Conservation (phyloP, 352 stramenopile species). For the Phytopythium chamaehyphon region DNA sequence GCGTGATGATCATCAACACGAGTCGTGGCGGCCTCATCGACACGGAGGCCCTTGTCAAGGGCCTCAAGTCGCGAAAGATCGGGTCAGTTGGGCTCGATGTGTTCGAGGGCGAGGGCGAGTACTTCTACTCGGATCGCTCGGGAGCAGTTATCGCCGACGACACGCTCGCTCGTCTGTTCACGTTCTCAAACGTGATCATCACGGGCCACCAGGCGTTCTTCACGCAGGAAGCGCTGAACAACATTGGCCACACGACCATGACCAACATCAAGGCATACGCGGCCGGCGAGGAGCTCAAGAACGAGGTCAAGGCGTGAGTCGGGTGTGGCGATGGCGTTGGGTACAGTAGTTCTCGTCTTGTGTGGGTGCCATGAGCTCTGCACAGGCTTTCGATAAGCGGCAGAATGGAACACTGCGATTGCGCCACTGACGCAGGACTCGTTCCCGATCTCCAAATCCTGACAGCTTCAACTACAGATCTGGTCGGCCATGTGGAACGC, state of each 20-base stretch:
- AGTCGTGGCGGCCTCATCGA: conserved; percentile 85
- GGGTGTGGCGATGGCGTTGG: not conserved
- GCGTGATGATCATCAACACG: conserved; percentile 90
- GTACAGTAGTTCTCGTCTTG: not conserved
- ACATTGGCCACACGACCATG: conserved; percentile 72
- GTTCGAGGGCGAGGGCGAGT: conserved; percentile 77
- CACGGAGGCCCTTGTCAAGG: conserved; percentile 73
- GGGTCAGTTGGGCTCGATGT: conserved; percentile 82
- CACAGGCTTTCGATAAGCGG: not conserved
- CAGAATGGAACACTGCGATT: no score
- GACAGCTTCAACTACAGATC: no score
- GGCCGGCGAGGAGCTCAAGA: conserved; percentile 37
- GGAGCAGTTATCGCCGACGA: conserved; percentile 65
- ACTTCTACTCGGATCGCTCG: conserved; percentile 78
- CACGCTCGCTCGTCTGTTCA: conserved; percentile 67
- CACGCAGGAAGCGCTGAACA: conserved; percentile 68
- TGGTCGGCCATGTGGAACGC: no score
- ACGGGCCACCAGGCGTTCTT: conserved; percentile 82
- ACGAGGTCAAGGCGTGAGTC: conserved; percentile 46
- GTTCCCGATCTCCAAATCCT: no score
- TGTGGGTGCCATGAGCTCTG: conserved; percentile 6
- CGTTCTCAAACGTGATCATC: conserved; percentile 80
- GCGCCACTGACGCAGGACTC: no score
- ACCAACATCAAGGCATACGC: conserved; percentile 63
- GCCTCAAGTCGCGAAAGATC: conserved; percentile 79